Evolutionary conservation across 306 rosid species (phyloP).

Genomic region (Canavalia gladiata): DNA sequence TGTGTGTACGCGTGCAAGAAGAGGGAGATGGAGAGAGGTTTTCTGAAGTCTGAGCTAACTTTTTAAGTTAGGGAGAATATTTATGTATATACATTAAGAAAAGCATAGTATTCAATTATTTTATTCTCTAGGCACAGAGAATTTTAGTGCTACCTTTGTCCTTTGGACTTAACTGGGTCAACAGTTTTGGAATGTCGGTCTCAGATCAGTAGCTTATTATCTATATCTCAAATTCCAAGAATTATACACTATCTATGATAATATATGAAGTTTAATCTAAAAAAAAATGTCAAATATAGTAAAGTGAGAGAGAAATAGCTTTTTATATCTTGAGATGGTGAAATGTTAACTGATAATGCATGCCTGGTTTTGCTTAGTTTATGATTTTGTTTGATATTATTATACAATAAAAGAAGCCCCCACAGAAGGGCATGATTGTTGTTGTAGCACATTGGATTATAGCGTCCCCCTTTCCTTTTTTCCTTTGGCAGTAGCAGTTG

Average conservation of each 20-base stretch:
- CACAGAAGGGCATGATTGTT: constrained; percentile 41
- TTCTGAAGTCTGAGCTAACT: constrained; percentile 34
- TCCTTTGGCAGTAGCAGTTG: constrained; percentile 56
- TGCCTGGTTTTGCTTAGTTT: constrained; percentile 42
- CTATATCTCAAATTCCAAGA: constrained; percentile 44
- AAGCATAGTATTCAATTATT: constrained; percentile 30
- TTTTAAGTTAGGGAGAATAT: constrained; percentile 35
- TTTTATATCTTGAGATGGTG: constrained; percentile 30
- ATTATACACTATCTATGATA: neutral
- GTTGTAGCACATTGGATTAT: constrained; percentile 47
- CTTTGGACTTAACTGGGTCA: constrained; percentile 42
- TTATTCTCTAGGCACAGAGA: constrained; percentile 25
- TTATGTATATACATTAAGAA: constrained; percentile 36
- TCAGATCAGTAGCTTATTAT: constrained; percentile 36
- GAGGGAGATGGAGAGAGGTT: constrained; percentile 44
- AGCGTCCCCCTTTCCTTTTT: constrained; percentile 36
- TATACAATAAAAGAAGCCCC: constrained; percentile 43
- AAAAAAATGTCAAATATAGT: constrained; percentile 18
- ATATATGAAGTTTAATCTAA: neutral
- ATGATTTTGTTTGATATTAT: constrained; percentile 38
- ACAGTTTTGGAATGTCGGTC: constrained; percentile 47
- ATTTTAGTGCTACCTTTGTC: constrained; percentile 36
- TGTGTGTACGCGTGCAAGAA: constrained; percentile 59
- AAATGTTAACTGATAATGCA: constrained; percentile 37
- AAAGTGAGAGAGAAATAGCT: constrained; percentile 20